Evolutionary conservation across 805 yeast genomes (phyloP), one percentile per base, ranked within the genome.

Genomic region (Wickerhamiella kurtzmanii): DNA sequence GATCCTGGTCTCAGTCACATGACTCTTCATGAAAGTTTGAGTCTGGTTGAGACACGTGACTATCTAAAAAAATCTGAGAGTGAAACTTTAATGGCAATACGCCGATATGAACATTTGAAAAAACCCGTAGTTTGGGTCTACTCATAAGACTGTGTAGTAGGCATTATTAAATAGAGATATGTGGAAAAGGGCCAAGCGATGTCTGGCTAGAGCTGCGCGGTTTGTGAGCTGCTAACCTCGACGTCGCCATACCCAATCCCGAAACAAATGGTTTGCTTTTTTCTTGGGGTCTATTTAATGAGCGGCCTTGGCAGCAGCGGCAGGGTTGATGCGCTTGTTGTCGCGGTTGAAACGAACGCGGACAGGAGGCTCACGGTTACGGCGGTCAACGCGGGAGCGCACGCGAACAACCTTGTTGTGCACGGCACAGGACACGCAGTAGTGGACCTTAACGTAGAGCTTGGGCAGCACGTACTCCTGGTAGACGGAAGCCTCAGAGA

Each of bases 361-460:
- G 69, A 80, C 88, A 64, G 99, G 99, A 60, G 99, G 97, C 73
- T 97, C 68, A 81, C 99, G 88, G 76, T 83, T 73, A 76, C 92
- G 89, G 82, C 99, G 92, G 79, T 88, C 94, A 64, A 82, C 77
- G 79, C 97, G 84, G 60, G 97, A 92, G 81, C 99, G 92, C 64
- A 92, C 99, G 79, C 99, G 92, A 69, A 92, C 98, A 66, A 92
- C 84, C 86, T 95, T 92, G 75, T 96, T 94, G 81, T 92, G 99
- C 65, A 92, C 89, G 65, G 99, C 99, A 77, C 99, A 92, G 57
- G 98, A 92, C 65, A 92, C 92, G 82, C 99, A 92, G 92, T 92
- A 92, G 82, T 89, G 96, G 73, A 89, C 80, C 80, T 92, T 92
- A 86, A 92, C 84, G 94, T 89, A 92, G 70, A 92, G 82, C 82